These are phyloP conservation scores for Pseudonitzschia delicatissima DNA, from an alignment of 108 stramenopile genomes.

Conservation along the genomic window DNA sequence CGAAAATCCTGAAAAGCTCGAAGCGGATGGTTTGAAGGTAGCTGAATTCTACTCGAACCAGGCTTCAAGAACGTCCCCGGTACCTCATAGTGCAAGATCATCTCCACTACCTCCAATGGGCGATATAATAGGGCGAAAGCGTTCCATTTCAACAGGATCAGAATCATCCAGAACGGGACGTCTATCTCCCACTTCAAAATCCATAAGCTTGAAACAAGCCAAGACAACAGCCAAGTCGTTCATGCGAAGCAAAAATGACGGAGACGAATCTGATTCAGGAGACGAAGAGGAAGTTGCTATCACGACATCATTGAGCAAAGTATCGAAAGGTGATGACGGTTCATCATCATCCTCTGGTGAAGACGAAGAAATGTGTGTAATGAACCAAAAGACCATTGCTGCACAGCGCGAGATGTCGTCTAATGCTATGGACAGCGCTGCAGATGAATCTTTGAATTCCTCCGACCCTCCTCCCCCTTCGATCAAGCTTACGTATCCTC, in stretches of 20 bases:
- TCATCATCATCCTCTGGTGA: constrained; percentile 57
- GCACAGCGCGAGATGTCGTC: not conserved
- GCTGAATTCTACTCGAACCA: constrained; percentile 27
- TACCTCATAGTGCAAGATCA: not conserved
- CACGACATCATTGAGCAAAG: constrained; percentile 2
- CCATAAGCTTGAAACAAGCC: not conserved
- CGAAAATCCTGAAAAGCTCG: constrained; percentile 16
- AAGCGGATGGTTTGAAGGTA: constrained; percentile 34
- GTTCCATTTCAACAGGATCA: constrained; percentile 23
- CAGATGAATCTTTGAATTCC: not conserved
- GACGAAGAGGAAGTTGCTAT: constrained; percentile 41
- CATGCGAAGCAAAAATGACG: not conserved
- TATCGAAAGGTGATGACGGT: constrained; percentile 14
- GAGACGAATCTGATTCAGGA: constrained; percentile 43
- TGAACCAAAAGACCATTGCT: constrained; percentile 15
- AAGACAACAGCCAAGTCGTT: not conserved
- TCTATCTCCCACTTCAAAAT: not conserved
- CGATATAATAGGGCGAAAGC: constrained; percentile 1
- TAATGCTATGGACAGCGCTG: not conserved
- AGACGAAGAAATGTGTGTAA: constrained; percentile 42
- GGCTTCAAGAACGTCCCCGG: not conserved
- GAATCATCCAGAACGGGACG: not conserved
- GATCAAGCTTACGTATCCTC: constrained; percentile 26
- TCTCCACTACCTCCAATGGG: not conserved
- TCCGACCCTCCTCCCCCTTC: constrained; percentile 6